Evolutionary conservation across 176 grass and related monocot genomes (phyloP), one percentile per base, ranked within the genome.

Genomic region (Cocos nucifera): DNA sequence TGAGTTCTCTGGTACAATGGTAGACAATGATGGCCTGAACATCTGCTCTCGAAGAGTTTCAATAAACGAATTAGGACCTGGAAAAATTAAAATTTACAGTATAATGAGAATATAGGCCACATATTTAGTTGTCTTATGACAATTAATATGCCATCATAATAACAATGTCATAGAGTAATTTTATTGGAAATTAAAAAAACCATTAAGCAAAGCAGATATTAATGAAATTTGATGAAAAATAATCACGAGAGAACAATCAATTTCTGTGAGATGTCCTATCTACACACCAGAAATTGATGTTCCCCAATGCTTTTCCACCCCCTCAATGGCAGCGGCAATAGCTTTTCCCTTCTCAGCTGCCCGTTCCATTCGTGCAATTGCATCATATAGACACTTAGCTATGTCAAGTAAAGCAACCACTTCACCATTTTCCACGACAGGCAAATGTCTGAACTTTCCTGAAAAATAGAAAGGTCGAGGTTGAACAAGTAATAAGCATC

Each of bases 321-420:
- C 93, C 70, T 98, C 93, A 73, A 92, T 87, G 50, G 93, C 93
- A 75, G 93, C 84, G 30, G 84, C 87, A 24, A 98, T 98, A 51
- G 93, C 87, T 75, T 85, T 98, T 66, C 87, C 87, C 80, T 98
- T 98, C 74, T 98, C 93, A 22, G 93, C 93, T n/a, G 93, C 93
- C 58, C 87, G 88, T 77, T 98, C 93, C 93, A 98, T 88, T 55
- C 93, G 75, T 14, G 87, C 87, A 75, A 98, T 98, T 29, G 93
- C 93, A 73, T 98, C 93, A 73, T 98, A 92, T 12, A 98, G 80
- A 73, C 93, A 98, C 71, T 98, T 98, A 78, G 93, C 84, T 63
- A 98, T 98, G 73, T 98, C 93, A 55, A 92, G 70, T 44, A 98
- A 58, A 19, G 93, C 93, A 83, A 98, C 83, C 50, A 98, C 87